phyloP scores from a whole-genome alignment of 176 grass and related monocot species.

The Saccharum officinarum region DNA sequence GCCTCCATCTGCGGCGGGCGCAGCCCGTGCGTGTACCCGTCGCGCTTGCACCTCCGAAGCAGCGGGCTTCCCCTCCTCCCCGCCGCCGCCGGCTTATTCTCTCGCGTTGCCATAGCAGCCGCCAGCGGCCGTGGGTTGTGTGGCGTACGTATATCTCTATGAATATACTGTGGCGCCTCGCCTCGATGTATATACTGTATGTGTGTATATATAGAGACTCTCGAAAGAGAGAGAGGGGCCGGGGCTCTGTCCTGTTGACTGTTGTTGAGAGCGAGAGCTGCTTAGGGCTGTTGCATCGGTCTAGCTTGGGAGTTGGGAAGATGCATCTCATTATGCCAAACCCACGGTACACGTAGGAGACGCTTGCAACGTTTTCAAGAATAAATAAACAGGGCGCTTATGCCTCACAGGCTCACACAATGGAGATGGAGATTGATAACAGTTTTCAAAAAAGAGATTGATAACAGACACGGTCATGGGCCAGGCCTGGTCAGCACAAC shows the following conservation, averaged over 20 bases:
- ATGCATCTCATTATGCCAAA: background rate
- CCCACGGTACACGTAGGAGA: too few species aligned
- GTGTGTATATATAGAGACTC: background rate
- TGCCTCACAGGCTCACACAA: too few species aligned
- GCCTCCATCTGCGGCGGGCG: constrained; percentile 54
- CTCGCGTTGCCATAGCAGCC: background rate
- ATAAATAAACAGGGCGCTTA: too few species aligned
- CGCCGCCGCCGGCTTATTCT: background rate
- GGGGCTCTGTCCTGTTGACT: background rate
- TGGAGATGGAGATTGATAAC: too few species aligned
- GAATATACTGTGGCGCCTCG: too few species aligned
- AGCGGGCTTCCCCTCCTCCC: constrained; percentile 44
- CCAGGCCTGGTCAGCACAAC: too few species aligned
- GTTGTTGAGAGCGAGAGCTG: background rate
- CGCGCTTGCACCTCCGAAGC: constrained; percentile 46
- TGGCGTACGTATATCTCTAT: too few species aligned
- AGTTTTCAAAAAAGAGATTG: too few species aligned
- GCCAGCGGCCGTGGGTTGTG: too few species aligned
- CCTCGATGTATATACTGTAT: background rate
- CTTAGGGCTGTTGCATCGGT: too few species aligned
- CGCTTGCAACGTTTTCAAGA: too few species aligned
- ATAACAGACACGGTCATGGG: too few species aligned
- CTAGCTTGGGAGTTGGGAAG: background rate
- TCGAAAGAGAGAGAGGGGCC: background rate
- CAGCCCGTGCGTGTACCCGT: constrained; percentile 62